Base-by-base conservation (phyloP, 768 basidiomycete genomes). In the Heimioporus sp. region DNA sequence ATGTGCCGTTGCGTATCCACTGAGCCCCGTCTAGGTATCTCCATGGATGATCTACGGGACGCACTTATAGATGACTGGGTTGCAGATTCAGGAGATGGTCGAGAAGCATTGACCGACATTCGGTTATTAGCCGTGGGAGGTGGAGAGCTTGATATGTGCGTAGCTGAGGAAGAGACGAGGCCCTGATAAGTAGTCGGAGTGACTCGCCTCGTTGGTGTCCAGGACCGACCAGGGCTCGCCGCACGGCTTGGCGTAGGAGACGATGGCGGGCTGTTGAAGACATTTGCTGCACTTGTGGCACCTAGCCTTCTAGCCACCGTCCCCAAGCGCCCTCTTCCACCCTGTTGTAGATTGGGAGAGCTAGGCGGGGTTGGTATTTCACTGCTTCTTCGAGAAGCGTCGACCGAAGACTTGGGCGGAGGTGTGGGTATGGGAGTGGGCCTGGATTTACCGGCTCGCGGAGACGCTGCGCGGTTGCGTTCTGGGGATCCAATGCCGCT, bases 131-230 rank as follows among this genome's bases (percentile, higher is more conserved):
- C 46, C 21, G 65, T 51, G 5, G 72, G 64, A 12, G 76, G 59
- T 10, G 65, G 57, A 11, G 67, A 55, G 43, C 45, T 54, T 17
- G 77, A 66, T 46, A 81, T 69, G 56, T 80, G 77, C 2, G 81
- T 76, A 3, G 79, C 66, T 4, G 84, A 82, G 6, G 75, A 59
- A 2, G 83, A 81, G 7, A 73, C 64, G 17, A 77, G 59, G 28
- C 76, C 74, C 52, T 77, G 75, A 46, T 56, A 46, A 24, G 70
- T 72, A 10, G 70, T 68, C 36, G 75, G 75, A 28, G 76, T 75
- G 13, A 73, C 68, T 44, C 76, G 73, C 47, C 68, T 68, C 32
- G 54, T 63, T 41, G 75, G 72, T 1, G 79, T 72, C 21, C 77
- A 75, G 40, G 76, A 63, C 19, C 71, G 76, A 28, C 73, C 65